Evolutionary conservation across 345 rosid genomes (phyloP).

Genomic region (Jatropha curcas): DNA sequence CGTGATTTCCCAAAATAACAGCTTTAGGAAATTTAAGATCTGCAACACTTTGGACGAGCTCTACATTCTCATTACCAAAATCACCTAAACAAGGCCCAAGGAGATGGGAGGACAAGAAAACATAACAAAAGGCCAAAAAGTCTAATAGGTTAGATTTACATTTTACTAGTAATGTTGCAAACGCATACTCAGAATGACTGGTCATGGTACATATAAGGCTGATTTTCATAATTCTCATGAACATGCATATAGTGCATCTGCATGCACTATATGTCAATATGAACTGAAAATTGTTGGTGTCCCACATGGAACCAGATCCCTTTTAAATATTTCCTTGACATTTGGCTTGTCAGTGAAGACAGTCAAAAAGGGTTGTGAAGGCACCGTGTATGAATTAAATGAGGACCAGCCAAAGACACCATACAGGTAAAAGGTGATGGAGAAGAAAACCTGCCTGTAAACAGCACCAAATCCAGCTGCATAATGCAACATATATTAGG

Average conservation of each 20-base stretch:
- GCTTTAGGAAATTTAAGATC: constrained; percentile 67
- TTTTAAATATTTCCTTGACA: neutral
- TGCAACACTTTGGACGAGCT: constrained; percentile 65
- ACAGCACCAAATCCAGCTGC: constrained; percentile 95
- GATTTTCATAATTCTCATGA: neutral
- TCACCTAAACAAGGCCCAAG: constrained; percentile 57
- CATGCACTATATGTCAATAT: neutral
- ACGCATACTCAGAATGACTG: neutral
- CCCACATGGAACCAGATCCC: constrained; percentile 3
- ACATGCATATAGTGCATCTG: neutral
- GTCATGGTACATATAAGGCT: neutral
- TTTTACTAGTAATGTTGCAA: neutral
- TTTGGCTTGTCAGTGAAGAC: constrained; percentile 13
- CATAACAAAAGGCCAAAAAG: neutral
- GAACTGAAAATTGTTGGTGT: neutral
- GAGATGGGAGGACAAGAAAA: constrained; percentile 3
- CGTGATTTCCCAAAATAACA: constrained; percentile 84
- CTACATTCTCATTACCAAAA: constrained; percentile 76
- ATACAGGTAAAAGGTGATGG: constrained; percentile 21
- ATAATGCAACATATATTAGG: constrained; percentile 28
- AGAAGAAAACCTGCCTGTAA: constrained; percentile 63
- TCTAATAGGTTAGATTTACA: neutral
- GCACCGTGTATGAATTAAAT: neutral
- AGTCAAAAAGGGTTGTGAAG: constrained; percentile 1
- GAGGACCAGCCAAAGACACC: constrained; percentile 18